phyloP scores from a whole-genome alignment of 208 protist species.

The Wallacemonas rigidus region DNA sequence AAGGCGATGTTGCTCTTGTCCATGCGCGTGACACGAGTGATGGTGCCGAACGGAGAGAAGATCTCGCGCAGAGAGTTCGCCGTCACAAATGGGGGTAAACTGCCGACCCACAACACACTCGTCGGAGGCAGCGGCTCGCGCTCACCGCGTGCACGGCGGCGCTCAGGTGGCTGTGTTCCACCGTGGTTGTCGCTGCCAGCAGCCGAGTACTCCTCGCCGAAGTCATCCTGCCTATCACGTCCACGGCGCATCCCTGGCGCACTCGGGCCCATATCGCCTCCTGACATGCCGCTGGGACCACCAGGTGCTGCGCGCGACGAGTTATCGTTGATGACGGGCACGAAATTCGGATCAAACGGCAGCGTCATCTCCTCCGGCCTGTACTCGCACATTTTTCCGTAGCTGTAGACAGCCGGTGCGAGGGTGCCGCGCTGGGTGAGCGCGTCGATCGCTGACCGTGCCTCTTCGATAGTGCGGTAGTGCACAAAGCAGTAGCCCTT shows the following conservation, averaged over 20 bases:
- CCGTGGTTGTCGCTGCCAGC: neutral
- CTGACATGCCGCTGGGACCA: neutral
- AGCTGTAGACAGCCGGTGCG: slow-evolving; percentile 71
- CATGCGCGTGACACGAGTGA: slow-evolving; percentile 68
- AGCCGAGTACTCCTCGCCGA: neutral
- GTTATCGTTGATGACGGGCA: slow-evolving; percentile 3
- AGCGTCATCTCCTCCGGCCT: slow-evolving; percentile 64
- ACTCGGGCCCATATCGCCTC: slow-evolving; percentile 19
- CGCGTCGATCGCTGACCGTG: slow-evolving; percentile 61
- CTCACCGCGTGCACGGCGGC: slow-evolving; percentile 56
- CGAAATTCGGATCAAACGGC: slow-evolving; percentile 42
- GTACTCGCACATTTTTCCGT: slow-evolving; percentile 88
- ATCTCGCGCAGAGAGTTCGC: slow-evolving; percentile 73
- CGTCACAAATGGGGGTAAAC: slow-evolving; percentile 66
- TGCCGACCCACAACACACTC: slow-evolving; percentile 84
- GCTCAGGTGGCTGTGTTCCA: slow-evolving; percentile 22
- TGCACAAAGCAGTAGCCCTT: slow-evolving; percentile 89
- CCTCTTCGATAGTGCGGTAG: slow-evolving; percentile 81
- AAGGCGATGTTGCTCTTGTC: slow-evolving; percentile 78
- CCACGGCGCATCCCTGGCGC: slow-evolving; percentile 18
- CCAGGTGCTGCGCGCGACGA: neutral
- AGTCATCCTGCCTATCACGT: neutral
- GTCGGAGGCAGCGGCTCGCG: slow-evolving; percentile 65
- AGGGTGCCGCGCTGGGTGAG: slow-evolving; percentile 61
- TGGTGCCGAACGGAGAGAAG: slow-evolving; percentile 78